Conservation (phyloP, 495 filamentous ascomycete species). For the Evernia prunastri region DNA sequence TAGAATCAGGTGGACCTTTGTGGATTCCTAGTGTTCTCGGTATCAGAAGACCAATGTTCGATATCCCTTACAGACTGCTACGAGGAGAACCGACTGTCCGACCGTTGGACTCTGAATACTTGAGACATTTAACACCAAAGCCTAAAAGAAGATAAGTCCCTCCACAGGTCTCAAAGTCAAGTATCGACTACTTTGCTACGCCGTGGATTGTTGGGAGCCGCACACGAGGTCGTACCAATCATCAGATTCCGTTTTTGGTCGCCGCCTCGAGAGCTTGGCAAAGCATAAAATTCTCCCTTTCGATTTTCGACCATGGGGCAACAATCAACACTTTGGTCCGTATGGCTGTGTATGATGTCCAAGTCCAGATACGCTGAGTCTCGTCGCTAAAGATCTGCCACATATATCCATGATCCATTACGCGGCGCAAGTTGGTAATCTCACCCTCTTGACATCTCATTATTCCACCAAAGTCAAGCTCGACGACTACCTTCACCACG, state of each 20-base stretch:
- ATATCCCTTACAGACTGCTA: slow-evolving; percentile 2
- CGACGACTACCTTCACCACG: neutral
- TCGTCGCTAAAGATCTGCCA: neutral
- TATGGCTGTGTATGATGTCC: slow-evolving; percentile 1
- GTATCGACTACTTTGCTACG: neutral
- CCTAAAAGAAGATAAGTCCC: neutral
- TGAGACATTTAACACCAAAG: neutral
- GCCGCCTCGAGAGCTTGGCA: neutral
- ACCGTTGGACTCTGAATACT: neutral
- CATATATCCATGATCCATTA: neutral
- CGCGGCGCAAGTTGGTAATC: neutral
- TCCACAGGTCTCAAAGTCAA: neutral
- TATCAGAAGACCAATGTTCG: neutral
- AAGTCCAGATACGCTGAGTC: neutral
- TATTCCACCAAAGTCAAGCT: neutral
- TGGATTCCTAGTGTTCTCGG: neutral
- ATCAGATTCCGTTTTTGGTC: neutral
- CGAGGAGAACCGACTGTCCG: neutral
- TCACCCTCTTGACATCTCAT: neutral
- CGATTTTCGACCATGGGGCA: neutral
- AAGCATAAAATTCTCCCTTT: neutral
- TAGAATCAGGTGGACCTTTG: neutral
- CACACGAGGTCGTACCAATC: neutral
- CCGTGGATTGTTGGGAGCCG: neutral
- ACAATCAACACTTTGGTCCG: neutral